Percentiles rank a stretch among this genome's conserved stretches.
These are phyloP conservation scores for Panaeolus cyanescens DNA, from an alignment of 768 basidiomycete species.

Conservation along the genomic window DNA sequence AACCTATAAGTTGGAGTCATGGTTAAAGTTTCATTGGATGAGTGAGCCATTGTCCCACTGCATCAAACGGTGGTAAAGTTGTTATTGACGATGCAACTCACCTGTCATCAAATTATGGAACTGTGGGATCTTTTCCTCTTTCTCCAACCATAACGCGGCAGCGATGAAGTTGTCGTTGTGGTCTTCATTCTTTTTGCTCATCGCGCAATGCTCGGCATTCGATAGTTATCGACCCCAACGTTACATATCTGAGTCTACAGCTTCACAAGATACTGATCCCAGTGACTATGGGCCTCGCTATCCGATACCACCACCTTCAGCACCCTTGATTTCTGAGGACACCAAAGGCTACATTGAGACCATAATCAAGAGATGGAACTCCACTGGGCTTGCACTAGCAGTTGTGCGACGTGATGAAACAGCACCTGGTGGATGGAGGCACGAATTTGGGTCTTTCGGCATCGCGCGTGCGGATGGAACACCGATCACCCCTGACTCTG, in stretches of 20 bases:
- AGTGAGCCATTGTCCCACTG: too few relatives aligned
- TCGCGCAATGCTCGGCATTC: not conserved
- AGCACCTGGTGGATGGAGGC: constrained; percentile 31
- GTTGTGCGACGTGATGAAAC: constrained; percentile 35
- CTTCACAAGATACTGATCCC: not conserved
- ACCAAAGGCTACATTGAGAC: constrained; percentile 26
- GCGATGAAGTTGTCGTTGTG: not conserved
- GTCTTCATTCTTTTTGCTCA: not conserved
- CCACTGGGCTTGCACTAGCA: constrained; percentile 41
- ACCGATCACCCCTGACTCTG: constrained; percentile 41
- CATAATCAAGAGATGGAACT: constrained; percentile 36
- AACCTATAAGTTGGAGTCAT: too few relatives aligned
- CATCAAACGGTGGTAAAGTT: too few relatives aligned
- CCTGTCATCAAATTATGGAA: too few relatives aligned
- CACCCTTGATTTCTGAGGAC: constrained; percentile 21
- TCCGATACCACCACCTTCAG: not conserved
- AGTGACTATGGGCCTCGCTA: not conserved
- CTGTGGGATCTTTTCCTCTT: not conserved
- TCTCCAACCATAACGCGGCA: not conserved
- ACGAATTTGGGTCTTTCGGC: constrained; percentile 42
- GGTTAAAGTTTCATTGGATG: too few relatives aligned
- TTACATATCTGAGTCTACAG: not conserved
- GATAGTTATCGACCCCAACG: not conserved
- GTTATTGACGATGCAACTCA: too few relatives aligned
- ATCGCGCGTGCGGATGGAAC: constrained; percentile 31